Evolutionary conservation across 1,284 basidiomycete genomes (phyloP), one percentile per base, ranked within the genome.

Genomic region (Ustilago bromivora): DNA sequence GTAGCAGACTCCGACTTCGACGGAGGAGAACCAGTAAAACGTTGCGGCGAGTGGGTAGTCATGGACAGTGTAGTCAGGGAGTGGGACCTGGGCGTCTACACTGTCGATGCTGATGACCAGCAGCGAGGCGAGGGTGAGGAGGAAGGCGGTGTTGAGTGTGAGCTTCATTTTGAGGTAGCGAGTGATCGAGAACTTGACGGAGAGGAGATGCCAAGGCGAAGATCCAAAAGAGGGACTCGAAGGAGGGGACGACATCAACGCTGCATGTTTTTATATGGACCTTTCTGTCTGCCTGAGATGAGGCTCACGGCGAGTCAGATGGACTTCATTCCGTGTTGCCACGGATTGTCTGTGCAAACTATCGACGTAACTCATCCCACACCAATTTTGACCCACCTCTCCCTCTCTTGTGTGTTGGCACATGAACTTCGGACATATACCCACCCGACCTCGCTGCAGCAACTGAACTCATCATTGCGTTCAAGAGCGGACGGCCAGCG

Each of bases 1-100:
- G 69, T 68, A 76, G 69, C 74, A 76, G 7, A 76, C 69, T 31
- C 68, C 74, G 1, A 76, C 36, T 43, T 76, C 74, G 52, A 76
- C 74, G 7, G 74, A 71, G 10, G 74, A 71, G 60, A 71, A 76
- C 68, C 68, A 76, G 62, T 65, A 65, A 51, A 71, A 71, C 13
- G 69, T 76, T 49, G 38, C 55, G 0, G 74, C 65, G 2, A 76
- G 7, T 6, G 66, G 55, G 9, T 15, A 10, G 4, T 54, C 28
- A 12, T 36, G 17, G 38, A 28, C 43, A 4, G 34, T 54, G 47
- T 40, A 75, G 55, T 66, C 52, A 7, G 63, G 63, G 10, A 52
- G 4, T 3, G 41, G 19, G 4, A 58, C 8, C 1, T 3, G 3
- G 23, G 52, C 61, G 12, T 40, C 32, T 1, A 58, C 59, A 9